phyloP scores from a whole-genome alignment of 768 basidiomycete genomes.

The Amanita polypyramis region DNA sequence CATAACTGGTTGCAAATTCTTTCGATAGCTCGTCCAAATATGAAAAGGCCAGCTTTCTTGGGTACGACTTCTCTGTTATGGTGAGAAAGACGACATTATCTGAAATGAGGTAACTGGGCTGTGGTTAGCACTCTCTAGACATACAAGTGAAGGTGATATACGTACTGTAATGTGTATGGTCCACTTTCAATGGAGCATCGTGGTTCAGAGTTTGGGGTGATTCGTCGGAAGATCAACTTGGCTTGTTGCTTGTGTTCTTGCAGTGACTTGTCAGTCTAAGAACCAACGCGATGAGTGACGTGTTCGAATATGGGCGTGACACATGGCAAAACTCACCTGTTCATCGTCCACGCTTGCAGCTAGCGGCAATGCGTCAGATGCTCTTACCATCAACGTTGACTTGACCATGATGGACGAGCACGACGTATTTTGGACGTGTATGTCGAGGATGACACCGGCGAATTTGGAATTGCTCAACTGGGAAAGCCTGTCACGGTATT shows the following conservation, averaged over 20 bases:
- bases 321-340: conserved; percentile 42
- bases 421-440: conserved; percentile 6
- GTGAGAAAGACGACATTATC: conserved; percentile 93
- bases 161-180: conserved; percentile 91
- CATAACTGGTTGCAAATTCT: conserved; percentile 90
- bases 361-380: conserved; percentile 79
- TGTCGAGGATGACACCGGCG: background rate
- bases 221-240: conserved; percentile 90
- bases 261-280: conserved; percentile 83
- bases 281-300: conserved; percentile 17
- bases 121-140: conserved; percentile 1
- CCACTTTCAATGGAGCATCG: conserved; percentile 96
- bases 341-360: conserved; percentile 98
- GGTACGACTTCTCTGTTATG: conserved; percentile 95
- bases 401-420: conserved; percentile 52
- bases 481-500: background rate
- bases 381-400: conserved; percentile 79
- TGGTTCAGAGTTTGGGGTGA: conserved; percentile 90
- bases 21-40: conserved; percentile 96
- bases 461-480: background rate
- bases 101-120: conserved; percentile 79
- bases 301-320: background rate
- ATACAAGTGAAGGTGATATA: conserved; percentile 12
- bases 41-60: conserved; percentile 93
- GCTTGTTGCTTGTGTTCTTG: conserved; percentile 99